Evolutionary conservation across 2,329 filamentous ascomycete species (phyloP).

Genomic region (Cladosporium colombiae): DNA sequence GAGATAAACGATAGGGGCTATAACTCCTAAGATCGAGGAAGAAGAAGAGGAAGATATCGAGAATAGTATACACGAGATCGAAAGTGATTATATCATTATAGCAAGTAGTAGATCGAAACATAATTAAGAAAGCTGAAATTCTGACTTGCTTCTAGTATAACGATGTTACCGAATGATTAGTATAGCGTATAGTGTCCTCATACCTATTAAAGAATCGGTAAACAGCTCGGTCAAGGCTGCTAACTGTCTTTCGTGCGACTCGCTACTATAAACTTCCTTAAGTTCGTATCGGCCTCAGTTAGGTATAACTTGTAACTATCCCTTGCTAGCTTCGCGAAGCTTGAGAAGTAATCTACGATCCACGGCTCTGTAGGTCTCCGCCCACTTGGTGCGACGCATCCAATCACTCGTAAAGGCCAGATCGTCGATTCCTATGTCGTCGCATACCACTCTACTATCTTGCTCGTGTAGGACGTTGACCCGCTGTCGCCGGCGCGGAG

Average conservation of each 20-base stretch:
- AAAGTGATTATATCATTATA: no score
- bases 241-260: conserved; percentile 10
- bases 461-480: conserved; percentile 15
- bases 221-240: conserved; percentile 13
- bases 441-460: not conserved
- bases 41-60: no score
- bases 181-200: conserved; percentile 18
- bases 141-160: no score
- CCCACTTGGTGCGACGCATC: conserved; percentile 22
- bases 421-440: conserved; percentile 20
- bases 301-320: conserved; percentile 11
- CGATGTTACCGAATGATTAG: conserved; percentile 14
- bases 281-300: conserved; percentile 2
- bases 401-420: conserved; percentile 16
- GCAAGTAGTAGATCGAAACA: no score
- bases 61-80: no score
- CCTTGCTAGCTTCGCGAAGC: conserved; percentile 16
- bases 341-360: conserved; percentile 18
- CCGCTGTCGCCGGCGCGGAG: conserved; percentile 13
- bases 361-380: conserved; percentile 14
- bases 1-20: no score
- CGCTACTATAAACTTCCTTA: conserved; percentile 11
- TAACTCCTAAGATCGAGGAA: no score
- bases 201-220: conserved; percentile 19
- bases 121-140: no score